Evolutionary conservation across 306 rosid species (phyloP).

Genomic region (Calophaca sinica): DNA sequence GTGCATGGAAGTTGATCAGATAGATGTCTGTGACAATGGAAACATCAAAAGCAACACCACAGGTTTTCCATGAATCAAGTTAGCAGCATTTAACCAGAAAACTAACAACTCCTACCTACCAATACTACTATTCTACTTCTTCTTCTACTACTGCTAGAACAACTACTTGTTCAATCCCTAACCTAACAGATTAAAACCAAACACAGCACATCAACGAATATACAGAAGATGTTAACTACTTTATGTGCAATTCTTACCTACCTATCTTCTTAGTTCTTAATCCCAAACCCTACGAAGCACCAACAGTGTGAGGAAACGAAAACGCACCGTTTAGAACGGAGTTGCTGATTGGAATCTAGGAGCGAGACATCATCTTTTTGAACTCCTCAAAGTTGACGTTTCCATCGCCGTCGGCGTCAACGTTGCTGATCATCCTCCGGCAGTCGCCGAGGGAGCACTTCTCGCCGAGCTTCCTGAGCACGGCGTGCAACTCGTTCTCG

Average conservation of each 20-base stretch:
- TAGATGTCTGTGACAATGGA: background rate
- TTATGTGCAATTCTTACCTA: constrained; percentile 15
- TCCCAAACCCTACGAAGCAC: constrained; percentile 1
- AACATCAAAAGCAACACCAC: background rate
- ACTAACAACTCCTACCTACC: background rate
- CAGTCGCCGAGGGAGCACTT: constrained; percentile 80
- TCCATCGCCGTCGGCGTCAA: constrained; percentile 91
- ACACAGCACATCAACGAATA: background rate
- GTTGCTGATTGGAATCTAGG: constrained; percentile 19
- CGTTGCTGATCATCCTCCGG: constrained; percentile 75
- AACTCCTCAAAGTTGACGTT: constrained; percentile 89
- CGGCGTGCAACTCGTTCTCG: constrained; percentile 71
- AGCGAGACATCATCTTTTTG: constrained; percentile 90
- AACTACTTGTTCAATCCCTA: background rate
- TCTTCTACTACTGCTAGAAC: background rate
- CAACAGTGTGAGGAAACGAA: background rate
- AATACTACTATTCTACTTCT: background rate
- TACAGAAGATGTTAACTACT: constrained; percentile 19
- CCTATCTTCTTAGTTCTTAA: background rate
- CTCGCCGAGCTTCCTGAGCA: constrained; percentile 76
- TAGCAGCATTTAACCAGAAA: background rate
- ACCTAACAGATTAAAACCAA: constrained; percentile 37
- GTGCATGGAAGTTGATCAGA: background rate
- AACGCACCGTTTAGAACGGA: constrained; percentile 30
- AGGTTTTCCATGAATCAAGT: constrained; percentile 23